Conservation (phyloP, 345 rosid genomes). For the Corymbia maculata region DNA sequence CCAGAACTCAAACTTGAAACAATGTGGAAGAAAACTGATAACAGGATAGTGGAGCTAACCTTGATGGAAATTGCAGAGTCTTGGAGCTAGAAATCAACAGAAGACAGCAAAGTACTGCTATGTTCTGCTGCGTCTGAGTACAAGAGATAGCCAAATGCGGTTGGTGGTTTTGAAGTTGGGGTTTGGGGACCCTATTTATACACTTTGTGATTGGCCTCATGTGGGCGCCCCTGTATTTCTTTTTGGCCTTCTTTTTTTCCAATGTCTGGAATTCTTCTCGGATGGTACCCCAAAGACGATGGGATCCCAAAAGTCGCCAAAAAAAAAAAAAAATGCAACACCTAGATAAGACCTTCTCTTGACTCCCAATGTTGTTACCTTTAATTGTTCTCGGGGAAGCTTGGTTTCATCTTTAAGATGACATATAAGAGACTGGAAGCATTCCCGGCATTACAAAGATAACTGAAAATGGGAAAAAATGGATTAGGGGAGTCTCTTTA, state of each 20-base stretch:
- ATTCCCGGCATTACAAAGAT: not conserved
- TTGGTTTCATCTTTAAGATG: not conserved
- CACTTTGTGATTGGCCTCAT: slow-evolving; percentile 2
- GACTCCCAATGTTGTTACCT: not conserved
- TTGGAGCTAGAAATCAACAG: not conserved
- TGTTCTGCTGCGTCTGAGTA: not conserved
- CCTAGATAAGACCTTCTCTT: slow-evolving; percentile 13
- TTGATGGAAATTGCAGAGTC: not conserved
- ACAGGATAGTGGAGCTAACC: not conserved
- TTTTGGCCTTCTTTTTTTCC: not conserved
- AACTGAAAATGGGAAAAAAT: not conserved
- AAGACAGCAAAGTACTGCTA: not conserved
- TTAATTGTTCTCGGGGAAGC: slow-evolving; percentile 3
- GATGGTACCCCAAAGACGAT: slow-evolving; percentile 16
- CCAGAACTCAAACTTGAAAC: not conserved
- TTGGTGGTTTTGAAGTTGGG: slow-evolving; percentile 15
- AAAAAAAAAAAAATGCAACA: not conserved
- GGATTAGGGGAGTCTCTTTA: not conserved
- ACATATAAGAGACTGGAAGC: not conserved
- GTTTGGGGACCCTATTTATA: slow-evolving; percentile 24
- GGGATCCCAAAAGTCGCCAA: slow-evolving; percentile 23
- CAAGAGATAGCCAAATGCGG: not conserved
- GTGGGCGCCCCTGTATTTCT: slow-evolving; percentile 1
- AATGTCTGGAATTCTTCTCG: not conserved
- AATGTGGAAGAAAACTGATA: not conserved